These are phyloP conservation scores for Zygosaccharomyces sapae DNA, from an alignment of 1,139 yeast genomes.

Conservation along the genomic window DNA sequence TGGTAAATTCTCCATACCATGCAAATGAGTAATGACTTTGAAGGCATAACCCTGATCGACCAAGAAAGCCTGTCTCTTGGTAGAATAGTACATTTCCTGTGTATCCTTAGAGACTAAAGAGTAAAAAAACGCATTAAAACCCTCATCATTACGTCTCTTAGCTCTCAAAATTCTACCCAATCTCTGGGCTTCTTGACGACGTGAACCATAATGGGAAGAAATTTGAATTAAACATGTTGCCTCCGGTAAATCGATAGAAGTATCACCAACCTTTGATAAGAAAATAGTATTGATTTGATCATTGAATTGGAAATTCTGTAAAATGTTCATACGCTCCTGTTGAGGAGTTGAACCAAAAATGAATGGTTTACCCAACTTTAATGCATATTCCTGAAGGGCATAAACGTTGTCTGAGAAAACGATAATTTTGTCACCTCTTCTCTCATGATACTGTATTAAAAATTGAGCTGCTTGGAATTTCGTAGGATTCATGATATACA, in stretches of 20 bases:
- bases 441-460: conserved; percentile 92
- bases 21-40: conserved; percentile 93
- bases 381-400: conserved; percentile 92
- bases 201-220: conserved; percentile 97
- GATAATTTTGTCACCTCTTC: conserved; percentile 95
- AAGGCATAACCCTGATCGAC: conserved; percentile 99
- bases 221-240: conserved; percentile 97
- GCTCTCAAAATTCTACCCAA: conserved; percentile 94
- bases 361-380: conserved; percentile 89
- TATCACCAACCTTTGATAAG: conserved; percentile 95
- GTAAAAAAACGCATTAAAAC: conserved; percentile 96
- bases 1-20: conserved; percentile 94
- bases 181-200: conserved; percentile 98
- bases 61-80: conserved; percentile 95
- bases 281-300: conserved; percentile 94
- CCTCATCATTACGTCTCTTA: conserved; percentile 96
- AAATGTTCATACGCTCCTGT: conserved; percentile 94
- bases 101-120: conserved; percentile 96
- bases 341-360: conserved; percentile 98
- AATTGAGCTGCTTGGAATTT: conserved; percentile 98
- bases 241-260: conserved; percentile 96
- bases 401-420: conserved; percentile 97
- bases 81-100: conserved; percentile 97
- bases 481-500: conserved; percentile 98
- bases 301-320: conserved; percentile 94